A percentile compares a stretch with the other conserved stretches of the same genome.
These are phyloP conservation scores for Plasmodium gonderi DNA, from an alignment of 169 alveolate genomes.

Conservation along the genomic window DNA sequence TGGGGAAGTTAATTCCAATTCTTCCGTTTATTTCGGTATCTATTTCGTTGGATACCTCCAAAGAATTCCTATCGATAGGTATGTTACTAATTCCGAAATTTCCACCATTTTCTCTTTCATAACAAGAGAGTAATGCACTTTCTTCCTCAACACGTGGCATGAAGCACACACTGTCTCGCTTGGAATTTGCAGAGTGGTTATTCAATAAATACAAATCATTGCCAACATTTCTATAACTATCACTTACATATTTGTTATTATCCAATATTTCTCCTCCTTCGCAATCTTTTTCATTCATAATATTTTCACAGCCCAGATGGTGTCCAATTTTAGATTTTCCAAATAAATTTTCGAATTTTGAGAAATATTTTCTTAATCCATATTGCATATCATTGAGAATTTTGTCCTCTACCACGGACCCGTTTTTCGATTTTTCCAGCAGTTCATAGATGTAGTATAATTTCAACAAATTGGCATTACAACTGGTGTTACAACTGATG, in stretches of 20 bases:
- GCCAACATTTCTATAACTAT: not conserved
- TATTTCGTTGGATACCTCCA: not conserved
- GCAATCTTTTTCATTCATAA: not conserved
- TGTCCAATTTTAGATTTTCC: not conserved
- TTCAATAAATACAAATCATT: not conserved
- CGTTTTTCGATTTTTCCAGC: not conserved
- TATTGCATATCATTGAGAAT: not conserved
- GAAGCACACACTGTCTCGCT: not conserved
- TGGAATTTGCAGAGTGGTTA: not conserved
- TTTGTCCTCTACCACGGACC: not conserved
- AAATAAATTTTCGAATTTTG: not conserved
- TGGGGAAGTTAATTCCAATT: not conserved
- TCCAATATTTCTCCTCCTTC: not conserved
- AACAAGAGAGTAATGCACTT: not conserved
- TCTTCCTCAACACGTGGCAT: not conserved
- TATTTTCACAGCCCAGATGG: not conserved
- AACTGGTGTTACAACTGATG: too few species aligned
- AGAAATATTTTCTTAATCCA: not conserved
- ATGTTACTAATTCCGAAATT: not conserved
- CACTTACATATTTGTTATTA: not conserved
- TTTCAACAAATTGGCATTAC: not conserved
- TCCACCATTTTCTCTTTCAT: not conserved
- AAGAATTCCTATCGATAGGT: not conserved
- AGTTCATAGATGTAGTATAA: not conserved
- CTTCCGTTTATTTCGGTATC: not conserved